phyloP scores from a whole-genome alignment of 345 rosid species.

The Camelina sativa region DNA sequence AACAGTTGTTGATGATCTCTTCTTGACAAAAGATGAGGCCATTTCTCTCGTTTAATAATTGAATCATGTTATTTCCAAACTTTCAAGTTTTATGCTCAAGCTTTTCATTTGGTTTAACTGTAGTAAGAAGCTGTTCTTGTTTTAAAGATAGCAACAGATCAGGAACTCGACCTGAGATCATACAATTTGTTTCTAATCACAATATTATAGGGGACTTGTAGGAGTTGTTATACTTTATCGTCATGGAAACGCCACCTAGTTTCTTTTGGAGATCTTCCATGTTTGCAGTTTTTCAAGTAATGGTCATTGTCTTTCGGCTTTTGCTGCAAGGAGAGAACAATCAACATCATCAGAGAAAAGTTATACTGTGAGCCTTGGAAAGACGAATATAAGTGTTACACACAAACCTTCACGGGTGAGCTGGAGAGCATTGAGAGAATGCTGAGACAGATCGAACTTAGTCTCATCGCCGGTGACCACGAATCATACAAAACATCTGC shows the following conservation, averaged over 20 bases:
- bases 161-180: conserved; percentile 33
- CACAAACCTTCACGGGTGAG: conserved; percentile 79
- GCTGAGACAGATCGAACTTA: conserved; percentile 95
- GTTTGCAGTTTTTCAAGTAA: conserved; percentile 91
- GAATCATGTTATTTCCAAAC: conserved; percentile 14
- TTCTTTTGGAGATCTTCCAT: conserved; percentile 96
- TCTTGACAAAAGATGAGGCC: background rate
- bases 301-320: conserved; percentile 96
- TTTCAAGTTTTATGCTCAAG: conserved; percentile 25
- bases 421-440: conserved; percentile 99
- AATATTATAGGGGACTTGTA: background rate
- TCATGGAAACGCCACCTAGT: conserved; percentile 99
- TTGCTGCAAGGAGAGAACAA: conserved; percentile 62
- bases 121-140: conserved; percentile 25
- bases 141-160: conserved; percentile 32
- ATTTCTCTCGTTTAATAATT: conserved; percentile 12
- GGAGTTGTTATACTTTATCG: conserved; percentile 69
- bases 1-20: conserved; percentile 20
- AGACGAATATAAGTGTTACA: background rate
- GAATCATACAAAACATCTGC: conserved; percentile 94
- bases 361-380: background rate
- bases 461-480: conserved; percentile 99
- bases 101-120: background rate
- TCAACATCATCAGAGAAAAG: conserved; percentile 10
- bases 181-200: conserved; percentile 30